These are phyloP conservation scores for Lachnellula cervina DNA, from an alignment of 2,329 filamentous ascomycete species.

Conservation along the genomic window DNA sequence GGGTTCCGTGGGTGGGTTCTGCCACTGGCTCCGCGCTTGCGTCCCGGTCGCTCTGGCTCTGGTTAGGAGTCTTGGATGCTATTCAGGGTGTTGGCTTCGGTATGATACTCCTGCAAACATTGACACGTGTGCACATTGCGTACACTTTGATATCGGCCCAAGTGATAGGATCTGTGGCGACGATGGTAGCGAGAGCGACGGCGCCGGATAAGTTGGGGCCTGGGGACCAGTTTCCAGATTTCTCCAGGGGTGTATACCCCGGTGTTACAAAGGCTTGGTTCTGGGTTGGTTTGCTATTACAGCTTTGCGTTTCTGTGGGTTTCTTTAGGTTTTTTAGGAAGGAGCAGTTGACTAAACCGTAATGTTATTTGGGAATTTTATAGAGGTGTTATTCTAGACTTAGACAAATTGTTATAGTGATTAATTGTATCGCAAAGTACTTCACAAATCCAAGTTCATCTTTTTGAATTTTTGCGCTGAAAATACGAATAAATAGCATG, in stretches of 20 bases:
- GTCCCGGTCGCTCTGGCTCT: slow-evolving; percentile 54
- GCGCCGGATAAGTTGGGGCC: slow-evolving; percentile 58
- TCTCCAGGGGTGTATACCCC: slow-evolving; percentile 46
- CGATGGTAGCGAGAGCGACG: slow-evolving; percentile 55
- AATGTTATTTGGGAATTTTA: not conserved
- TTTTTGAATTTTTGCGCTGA: too few species aligned
- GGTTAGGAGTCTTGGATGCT: slow-evolving; percentile 61
- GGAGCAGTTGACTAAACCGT: slow-evolving; percentile 53
- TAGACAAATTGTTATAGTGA: too few species aligned
- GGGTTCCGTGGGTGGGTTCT: slow-evolving; percentile 56
- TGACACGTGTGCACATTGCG: slow-evolving; percentile 60
- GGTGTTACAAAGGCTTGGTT: slow-evolving; percentile 40
- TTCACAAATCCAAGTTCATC: too few species aligned
- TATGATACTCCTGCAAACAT: slow-evolving; percentile 62
- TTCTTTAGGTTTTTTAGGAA: slow-evolving; percentile 54
- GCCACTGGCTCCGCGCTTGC: slow-evolving; percentile 51
- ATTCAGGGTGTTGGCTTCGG: slow-evolving; percentile 63
- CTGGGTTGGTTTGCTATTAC: slow-evolving; percentile 54
- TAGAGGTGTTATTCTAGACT: too few species aligned
- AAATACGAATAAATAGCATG: too few species aligned
- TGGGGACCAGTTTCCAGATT: slow-evolving; percentile 57
- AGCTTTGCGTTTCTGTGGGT: slow-evolving; percentile 54
- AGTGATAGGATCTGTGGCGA: slow-evolving; percentile 56
- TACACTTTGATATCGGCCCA: slow-evolving; percentile 58
- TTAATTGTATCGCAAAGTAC: too few species aligned